Evolutionary conservation across 2,329 filamentous ascomycete genomes (phyloP), one percentile per base, ranked within the genome.

Genomic region (Colletotrichum limetticola): DNA sequence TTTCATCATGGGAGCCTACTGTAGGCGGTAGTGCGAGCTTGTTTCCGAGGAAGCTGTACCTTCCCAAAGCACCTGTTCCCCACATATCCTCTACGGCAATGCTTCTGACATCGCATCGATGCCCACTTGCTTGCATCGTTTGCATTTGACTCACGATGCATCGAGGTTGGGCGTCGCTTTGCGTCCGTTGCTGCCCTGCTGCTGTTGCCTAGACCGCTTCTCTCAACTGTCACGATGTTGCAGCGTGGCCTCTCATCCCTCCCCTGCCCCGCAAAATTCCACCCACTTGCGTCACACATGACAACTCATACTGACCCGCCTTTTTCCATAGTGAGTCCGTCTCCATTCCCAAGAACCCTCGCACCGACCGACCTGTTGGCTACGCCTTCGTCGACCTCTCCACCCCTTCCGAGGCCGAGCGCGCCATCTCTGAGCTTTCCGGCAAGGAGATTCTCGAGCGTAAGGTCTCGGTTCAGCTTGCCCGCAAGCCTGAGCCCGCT

Each of bases 361-460:
- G 97, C 85, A 99, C 96, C 86, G 96, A 95, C 86, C 96, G 97
- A 83, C 96, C 97, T 77, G 97, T 99, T 84, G 97, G 97, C 82
- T 99, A 98, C 86, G 97, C 97, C 83, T 99, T 99, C 84, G 97
- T 99, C 84, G 97, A 98, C 83, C 93, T 99, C 77, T 97, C 95
- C 75, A 98, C 96, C 76, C 94, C 97, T 74, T 91, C 91, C 77
- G 97, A 98, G 89, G 97, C 97, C 76, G 94, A 98, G 87, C 94
- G 95, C 84, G 97, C 97, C 82, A 98, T 99, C 80, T 89, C 91
- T 79, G 95, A 98, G 87, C 93, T 99, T 77, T 98, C 97, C 80
- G 96, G 96, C 85, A 95, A 98, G 89, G 95, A 97, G 87, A 97
- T 99, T 80, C 92, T 98, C 73, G 95, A 98, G 86, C 96, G 97